Evolutionary conservation across 106 monocot genomes (phyloP).

Genomic region (Amphibolis antarctica): DNA sequence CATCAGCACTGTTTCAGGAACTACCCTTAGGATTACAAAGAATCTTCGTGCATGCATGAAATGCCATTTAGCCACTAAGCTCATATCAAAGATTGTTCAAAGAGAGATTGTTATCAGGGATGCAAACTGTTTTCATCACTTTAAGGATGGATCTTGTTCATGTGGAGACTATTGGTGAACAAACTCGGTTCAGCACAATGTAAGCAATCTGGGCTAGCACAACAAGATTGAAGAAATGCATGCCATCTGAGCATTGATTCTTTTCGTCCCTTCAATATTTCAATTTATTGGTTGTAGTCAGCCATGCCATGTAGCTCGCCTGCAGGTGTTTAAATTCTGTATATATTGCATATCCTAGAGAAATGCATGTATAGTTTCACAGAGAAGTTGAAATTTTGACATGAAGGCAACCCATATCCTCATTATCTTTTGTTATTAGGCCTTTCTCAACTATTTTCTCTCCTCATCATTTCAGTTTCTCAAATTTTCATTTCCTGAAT

Average conservation of each 20-base stretch:
- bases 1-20: slow-evolving; percentile 16
- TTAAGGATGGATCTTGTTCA: slow-evolving; percentile 19
- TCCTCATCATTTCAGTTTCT: no score
- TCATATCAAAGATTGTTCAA: slow-evolving; percentile 18
- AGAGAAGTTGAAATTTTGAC: no score
- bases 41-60: slow-evolving; percentile 20
- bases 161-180: slow-evolving; percentile 26
- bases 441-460: no score
- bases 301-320: no score
- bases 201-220: neutral
- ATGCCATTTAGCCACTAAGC: slow-evolving; percentile 24
- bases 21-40: slow-evolving; percentile 14
- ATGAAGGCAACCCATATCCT: no score
- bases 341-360: no score
- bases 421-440: no score
- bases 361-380: no score
- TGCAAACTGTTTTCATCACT: slow-evolving; percentile 20
- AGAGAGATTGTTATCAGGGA: slow-evolving; percentile 29
- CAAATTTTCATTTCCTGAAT: no score
- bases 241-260: neutral
- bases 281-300: no score
- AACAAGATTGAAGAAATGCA: neutral
- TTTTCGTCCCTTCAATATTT: no score
- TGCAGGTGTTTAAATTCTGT: no score
- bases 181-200: neutral